Evolutionary conservation across 768 basidiomycete species (phyloP).

Genomic region (Suillus weaverae): DNA sequence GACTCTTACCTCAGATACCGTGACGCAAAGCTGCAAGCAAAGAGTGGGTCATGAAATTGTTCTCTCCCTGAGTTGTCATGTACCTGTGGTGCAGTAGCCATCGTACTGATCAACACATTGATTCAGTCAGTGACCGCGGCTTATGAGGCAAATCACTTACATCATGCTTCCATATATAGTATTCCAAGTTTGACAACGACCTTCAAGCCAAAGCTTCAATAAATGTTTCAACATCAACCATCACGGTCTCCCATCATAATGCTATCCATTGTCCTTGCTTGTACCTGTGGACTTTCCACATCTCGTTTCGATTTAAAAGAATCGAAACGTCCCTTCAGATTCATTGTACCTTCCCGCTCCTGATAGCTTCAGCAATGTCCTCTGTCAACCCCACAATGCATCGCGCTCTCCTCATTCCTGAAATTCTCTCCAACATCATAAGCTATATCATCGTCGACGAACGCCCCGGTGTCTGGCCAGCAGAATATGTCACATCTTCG

Average conservation of each 20-base stretch:
- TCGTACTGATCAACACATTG: neutral
- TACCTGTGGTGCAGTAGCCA: no score
- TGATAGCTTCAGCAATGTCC: slow-evolving; percentile 40
- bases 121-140: no score
- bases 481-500: neutral
- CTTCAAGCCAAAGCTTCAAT: slow-evolving; percentile 16
- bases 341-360: no score
- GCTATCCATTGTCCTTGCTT: no score
- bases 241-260: no score
- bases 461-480: neutral
- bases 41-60: neutral
- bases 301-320: no score
- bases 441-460: neutral
- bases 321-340: no score
- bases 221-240: no score
- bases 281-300: no score
- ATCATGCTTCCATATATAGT: neutral
- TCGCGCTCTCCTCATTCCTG: neutral
- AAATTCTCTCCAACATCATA: neutral
- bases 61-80: neutral
- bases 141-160: no score
- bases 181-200: slow-evolving; percentile 46
- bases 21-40: neutral
- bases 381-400: neutral
- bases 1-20: neutral